These are phyloP conservation scores for Fistulifera solaris DNA, from an alignment of 108 stramenopile genomes.

Conservation along the genomic window DNA sequence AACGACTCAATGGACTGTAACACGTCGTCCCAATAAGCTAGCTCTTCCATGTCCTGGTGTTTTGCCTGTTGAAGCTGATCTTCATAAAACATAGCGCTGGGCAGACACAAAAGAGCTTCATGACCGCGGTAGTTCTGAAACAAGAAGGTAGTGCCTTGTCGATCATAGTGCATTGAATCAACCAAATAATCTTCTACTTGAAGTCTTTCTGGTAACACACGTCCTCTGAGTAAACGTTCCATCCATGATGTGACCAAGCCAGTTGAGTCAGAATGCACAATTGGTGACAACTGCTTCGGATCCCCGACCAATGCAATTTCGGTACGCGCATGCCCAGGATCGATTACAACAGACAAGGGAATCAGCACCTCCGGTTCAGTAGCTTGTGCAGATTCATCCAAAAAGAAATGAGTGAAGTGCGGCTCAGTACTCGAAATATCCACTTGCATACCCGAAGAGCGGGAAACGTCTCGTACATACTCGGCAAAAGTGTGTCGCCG, in stretches of 20 bases:
- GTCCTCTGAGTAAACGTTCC: constrained; percentile 57
- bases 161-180: constrained; percentile 23
- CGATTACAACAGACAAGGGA: constrained; percentile 58
- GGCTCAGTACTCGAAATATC: not conserved
- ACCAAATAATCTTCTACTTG: constrained; percentile 3
- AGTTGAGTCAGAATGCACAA: constrained; percentile 27
- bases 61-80: constrained; percentile 40
- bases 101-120: constrained; percentile 51
- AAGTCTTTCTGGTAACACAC: constrained; percentile 15
- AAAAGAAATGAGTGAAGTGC: constrained; percentile 64
- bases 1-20: constrained; percentile 39
- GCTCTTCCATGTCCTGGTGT: not conserved
- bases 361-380: constrained; percentile 60
- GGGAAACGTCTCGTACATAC: not conserved
- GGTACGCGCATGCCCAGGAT: constrained; percentile 33
- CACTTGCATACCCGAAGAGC: not conserved
- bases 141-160: constrained; percentile 40
- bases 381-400: constrained; percentile 77
- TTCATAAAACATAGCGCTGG: constrained; percentile 55
- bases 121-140: constrained; percentile 55
- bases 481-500: constrained; percentile 13
- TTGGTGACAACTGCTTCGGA: constrained; percentile 47
- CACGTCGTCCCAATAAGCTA: constrained; percentile 23
- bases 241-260: constrained; percentile 41
- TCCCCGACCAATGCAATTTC: constrained; percentile 64